These are phyloP conservation scores for Kazachstania kunashirensis DNA, from an alignment of 805 yeast species.

Conservation along the genomic window DNA sequence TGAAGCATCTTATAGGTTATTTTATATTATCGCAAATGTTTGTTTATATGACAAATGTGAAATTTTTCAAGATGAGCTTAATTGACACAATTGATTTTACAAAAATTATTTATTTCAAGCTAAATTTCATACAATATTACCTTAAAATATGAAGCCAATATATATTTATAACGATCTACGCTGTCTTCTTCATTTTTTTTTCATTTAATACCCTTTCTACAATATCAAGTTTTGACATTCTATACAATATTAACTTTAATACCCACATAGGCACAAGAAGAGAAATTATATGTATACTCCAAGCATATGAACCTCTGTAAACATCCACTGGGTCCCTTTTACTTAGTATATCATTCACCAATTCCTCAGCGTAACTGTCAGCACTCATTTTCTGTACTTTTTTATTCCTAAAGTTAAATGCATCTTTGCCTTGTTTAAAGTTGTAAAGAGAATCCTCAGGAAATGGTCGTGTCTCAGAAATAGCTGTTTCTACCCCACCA, in stretches of 20 bases:
- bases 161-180: too few species aligned
- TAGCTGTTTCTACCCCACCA: constrained; percentile 64
- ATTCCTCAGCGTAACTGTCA: constrained; percentile 44
- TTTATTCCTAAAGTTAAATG: constrained; percentile 40
- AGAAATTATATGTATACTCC: constrained; percentile 28
- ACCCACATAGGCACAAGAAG: constrained; percentile 39
- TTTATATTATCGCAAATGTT: too few species aligned
- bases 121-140: too few species aligned
- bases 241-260: constrained; percentile 24
- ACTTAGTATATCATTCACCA: constrained; percentile 40
- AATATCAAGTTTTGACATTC: not conserved
- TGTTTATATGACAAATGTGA: too few species aligned
- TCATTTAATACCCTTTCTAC: not conserved
- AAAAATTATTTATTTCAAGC: too few species aligned
- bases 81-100: too few species aligned
- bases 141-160: too few species aligned
- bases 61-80: too few species aligned
- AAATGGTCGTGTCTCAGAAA: constrained; percentile 52
- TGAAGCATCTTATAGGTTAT: too few species aligned
- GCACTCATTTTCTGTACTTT: constrained; percentile 50
- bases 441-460: constrained; percentile 45
- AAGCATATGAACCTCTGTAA: constrained; percentile 45
- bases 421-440: constrained; percentile 39
- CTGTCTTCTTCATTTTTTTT: not conserved
- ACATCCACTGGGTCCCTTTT: constrained; percentile 35